A percentile compares a stretch with the other conserved stretches of the same genome.
Evolutionary conservation across 2,329 filamentous ascomycete genomes (phyloP).

Genomic region (Camptophora hylomeconis): DNA sequence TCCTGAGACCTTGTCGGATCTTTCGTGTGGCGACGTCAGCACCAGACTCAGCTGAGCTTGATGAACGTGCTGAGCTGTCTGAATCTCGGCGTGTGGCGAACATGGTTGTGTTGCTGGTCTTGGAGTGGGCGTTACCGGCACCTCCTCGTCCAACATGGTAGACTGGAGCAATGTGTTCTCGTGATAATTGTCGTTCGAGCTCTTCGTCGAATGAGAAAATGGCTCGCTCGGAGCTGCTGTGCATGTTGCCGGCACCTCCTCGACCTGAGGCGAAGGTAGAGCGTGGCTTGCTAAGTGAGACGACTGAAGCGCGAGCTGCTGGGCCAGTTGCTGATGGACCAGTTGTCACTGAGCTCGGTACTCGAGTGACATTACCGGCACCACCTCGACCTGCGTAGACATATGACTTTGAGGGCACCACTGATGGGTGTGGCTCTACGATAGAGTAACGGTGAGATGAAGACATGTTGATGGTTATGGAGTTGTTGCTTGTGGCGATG

Average conservation of each 20-base stretch:
- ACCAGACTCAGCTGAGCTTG: conserved; percentile 12
- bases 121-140: conserved; percentile 35
- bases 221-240: conserved; percentile 35
- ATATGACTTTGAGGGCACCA: conserved; percentile 33
- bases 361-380: conserved; percentile 43
- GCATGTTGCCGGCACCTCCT: conserved; percentile 44
- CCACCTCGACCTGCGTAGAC: conserved; percentile 44
- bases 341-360: conserved; percentile 37
- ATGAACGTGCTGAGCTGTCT: conserved; percentile 3
- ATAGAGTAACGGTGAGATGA: conserved; percentile 36
- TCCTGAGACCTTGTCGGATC: conserved; percentile 16
- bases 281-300: conserved; percentile 28
- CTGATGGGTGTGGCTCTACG: conserved; percentile 49
- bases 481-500: conserved; percentile 7
- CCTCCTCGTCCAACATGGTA: conserved; percentile 53
- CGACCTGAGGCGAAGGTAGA: conserved; percentile 34
- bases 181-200: conserved; percentile 42
- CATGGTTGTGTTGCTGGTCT: neutral
- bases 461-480: conserved; percentile 19
- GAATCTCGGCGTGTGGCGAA: neutral
- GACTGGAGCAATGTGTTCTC: conserved; percentile 42
- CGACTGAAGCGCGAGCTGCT: conserved; percentile 35
- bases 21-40: conserved; percentile 15
- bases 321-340: conserved; percentile 29
- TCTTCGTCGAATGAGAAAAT: conserved; percentile 59